Evolutionary conservation across 768 basidiomycete genomes (phyloP), one percentile per base, ranked within the genome.

Genomic region (Suillus occidentalis): DNA sequence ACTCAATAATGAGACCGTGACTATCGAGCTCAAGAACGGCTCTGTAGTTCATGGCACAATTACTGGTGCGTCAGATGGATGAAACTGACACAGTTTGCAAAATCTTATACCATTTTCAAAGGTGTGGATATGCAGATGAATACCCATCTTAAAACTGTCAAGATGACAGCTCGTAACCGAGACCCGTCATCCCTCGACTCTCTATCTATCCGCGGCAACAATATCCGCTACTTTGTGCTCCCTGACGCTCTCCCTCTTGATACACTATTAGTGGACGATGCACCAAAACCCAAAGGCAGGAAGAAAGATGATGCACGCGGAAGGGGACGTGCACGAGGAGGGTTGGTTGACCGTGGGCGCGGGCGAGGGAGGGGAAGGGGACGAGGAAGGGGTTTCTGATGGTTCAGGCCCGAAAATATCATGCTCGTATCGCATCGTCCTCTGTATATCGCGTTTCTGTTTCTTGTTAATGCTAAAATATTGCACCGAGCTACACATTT

Each of bases 111-210:
- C 36, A 47, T 58, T 63, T 40, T 61, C 47, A 18, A 76, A 98
- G 97, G 95, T 65, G 97, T 99, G 60, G 97, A 99, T 79, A 95
- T 97, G 85, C 95, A 97, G 73, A 99, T 99, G 97, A 99, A 98
- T 82, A 99, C 97, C 3, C 92, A 98, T 71, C 84, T 99, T 61
- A 99, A 99, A 83, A 94, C 95, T 57, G 93, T 99, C 69, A 98
- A 97, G 80, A 90, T 99, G 83, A 94, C 94, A n/a, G 84, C 88
- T 37, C 88, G 94, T 62, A 95, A 94, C 76, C 91, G 93, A 66
- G 93, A 95, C 63, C 93, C 95, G 5, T 80, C 88, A 34, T 82
- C 92, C 25, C 88, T 98, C 62, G 97, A 99, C 78, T 84, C 90
- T 4, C 84, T 99, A 58, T 95, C 95, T 43, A 96, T 99, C 73